Evolutionary conservation across 345 rosid genomes (phyloP).

Genomic region (Geranium rotundifolium): DNA sequence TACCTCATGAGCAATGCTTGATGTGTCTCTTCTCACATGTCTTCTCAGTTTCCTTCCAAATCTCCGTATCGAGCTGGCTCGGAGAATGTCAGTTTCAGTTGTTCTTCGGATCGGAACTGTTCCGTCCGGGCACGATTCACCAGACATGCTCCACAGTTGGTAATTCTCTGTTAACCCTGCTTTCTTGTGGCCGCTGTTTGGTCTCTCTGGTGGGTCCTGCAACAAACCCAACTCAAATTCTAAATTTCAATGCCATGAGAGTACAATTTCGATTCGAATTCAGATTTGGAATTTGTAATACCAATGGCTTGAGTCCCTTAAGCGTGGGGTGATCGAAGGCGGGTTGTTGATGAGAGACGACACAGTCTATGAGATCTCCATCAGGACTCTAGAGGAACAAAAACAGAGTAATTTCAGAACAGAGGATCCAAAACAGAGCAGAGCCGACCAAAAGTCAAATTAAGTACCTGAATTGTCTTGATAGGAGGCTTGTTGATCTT

Average conservation of each 20-base stretch:
- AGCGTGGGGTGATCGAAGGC: conserved; percentile 87
- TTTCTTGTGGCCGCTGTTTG: conserved; percentile 33
- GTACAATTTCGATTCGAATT: not conserved
- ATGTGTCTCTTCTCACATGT: conserved; percentile 65
- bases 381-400: conserved; percentile 60
- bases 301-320: conserved; percentile 68
- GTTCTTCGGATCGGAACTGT: conserved; percentile 87
- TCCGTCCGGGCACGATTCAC: conserved; percentile 81
- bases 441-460: not conserved
- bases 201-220: conserved; percentile 78
- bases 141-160: conserved; percentile 68
- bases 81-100: conserved; percentile 59
- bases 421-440: conserved; percentile 1
- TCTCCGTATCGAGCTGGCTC: conserved; percentile 54
- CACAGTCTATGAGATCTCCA: conserved; percentile 85
- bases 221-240: not conserved
- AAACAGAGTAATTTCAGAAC: not conserved
- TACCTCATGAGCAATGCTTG: conserved; percentile 87
- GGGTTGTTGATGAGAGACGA: conserved; percentile 59
- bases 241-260: not conserved
- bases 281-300: conserved; percentile 12
- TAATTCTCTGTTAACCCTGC: conserved; percentile 28
- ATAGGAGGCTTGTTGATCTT: conserved; percentile 78
- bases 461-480: conserved; percentile 73
- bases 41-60: conserved; percentile 61